Percentiles rank a stretch among this genome's conserved stretches.
These are phyloP conservation scores for Strobilomyces dryophilus DNA, from an alignment of 768 basidiomycete genomes.

Conservation along the genomic window DNA sequence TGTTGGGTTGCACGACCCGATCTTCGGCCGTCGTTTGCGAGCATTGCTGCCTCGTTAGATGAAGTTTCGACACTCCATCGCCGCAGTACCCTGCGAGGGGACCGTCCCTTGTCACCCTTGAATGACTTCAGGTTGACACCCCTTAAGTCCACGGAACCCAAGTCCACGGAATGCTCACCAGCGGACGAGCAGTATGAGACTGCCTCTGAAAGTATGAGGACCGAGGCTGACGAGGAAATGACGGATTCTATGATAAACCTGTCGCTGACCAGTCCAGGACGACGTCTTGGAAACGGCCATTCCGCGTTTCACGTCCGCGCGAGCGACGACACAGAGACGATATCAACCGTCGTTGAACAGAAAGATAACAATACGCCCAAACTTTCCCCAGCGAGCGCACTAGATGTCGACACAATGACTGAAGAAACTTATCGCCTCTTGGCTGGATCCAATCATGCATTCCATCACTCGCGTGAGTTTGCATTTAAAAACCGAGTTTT, in stretches of 20 bases:
- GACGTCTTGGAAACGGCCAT: background rate
- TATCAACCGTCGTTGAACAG: background rate
- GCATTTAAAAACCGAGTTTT: too few species aligned
- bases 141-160: too few species aligned
- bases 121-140: background rate
- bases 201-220: slow-evolving; percentile 23
- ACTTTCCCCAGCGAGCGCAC: slow-evolving; percentile 36
- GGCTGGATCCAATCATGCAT: slow-evolving; percentile 50
- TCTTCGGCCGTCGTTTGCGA: slow-evolving; percentile 49
- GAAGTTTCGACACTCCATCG: slow-evolving; percentile 36
- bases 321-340: slow-evolving; percentile 1
- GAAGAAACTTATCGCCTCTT: slow-evolving; percentile 69
- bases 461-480: slow-evolving; percentile 65
- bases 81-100: background rate
- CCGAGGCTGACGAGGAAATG: slow-evolving; percentile 11
- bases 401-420: slow-evolving; percentile 42
- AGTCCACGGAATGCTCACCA: slow-evolving; percentile 16
- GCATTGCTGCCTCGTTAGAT: slow-evolving; percentile 44
- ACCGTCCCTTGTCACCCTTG: background rate
- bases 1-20: slow-evolving; percentile 58
- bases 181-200: slow-evolving; percentile 26
- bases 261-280: slow-evolving; percentile 15
- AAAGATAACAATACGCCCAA: slow-evolving; percentile 6
- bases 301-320: background rate
- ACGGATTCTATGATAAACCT: slow-evolving; percentile 15